phyloP scores from a whole-genome alignment of 78 protist genomes.

The Paratrimastix pyriformis region DNA sequence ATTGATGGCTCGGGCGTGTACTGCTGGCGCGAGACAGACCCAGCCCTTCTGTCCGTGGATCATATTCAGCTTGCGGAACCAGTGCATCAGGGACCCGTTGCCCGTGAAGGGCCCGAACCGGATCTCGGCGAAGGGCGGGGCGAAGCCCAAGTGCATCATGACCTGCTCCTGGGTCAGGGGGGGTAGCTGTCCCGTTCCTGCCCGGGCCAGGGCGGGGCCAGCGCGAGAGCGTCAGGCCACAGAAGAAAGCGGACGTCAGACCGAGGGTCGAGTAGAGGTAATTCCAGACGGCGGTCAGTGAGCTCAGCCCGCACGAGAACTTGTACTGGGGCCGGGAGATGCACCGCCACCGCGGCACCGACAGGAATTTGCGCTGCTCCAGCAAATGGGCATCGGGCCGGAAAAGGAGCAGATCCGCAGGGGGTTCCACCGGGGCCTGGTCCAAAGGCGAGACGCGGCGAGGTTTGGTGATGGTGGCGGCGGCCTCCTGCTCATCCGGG shows the following conservation, averaged over 20 bases:
- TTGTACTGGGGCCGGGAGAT: conserved; percentile 12
- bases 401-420: no score
- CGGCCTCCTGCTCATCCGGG: no score
- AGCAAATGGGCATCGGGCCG: no score
- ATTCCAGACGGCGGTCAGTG: neutral
- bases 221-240: neutral
- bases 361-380: neutral
- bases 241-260: neutral
- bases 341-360: neutral
- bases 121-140: neutral
- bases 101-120: conserved; percentile 20
- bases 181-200: no score
- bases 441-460: no score
- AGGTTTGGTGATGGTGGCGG: no score
- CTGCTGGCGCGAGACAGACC: no score
- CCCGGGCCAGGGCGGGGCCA: neutral
- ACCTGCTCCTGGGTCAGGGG: conserved; percentile 9
- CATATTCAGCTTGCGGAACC: neutral
- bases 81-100: neutral
- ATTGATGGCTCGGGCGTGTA: no score
- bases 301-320: conserved; percentile 1
- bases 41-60: neutral
- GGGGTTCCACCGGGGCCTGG: no score
- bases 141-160: conserved; percentile 6
- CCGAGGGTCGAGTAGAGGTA: neutral